phyloP scores from a whole-genome alignment of 2,329 filamentous ascomycete genomes.

The Microcyclosporella mali region DNA sequence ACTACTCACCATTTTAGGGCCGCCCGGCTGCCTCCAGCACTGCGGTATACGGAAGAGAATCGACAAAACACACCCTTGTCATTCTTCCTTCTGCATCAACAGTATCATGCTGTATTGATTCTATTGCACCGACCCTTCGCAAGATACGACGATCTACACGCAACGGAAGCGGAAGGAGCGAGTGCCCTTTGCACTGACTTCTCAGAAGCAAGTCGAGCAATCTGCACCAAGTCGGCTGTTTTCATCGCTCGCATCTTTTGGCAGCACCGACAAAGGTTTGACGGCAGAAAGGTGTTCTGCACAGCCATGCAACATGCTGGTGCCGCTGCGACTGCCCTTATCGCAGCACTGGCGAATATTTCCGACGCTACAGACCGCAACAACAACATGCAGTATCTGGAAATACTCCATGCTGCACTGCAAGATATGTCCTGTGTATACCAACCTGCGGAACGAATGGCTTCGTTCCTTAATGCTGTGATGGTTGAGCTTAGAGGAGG shows the following conservation, averaged over 20 bases:
- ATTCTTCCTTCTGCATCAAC: constrained; percentile 24
- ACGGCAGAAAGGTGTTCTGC: constrained; percentile 22
- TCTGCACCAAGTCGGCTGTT: constrained; percentile 24
- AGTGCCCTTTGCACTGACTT: constrained; percentile 23
- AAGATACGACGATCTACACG: constrained; percentile 17
- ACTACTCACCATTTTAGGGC: background rate
- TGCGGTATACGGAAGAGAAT: constrained; percentile 24
- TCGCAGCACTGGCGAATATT: constrained; percentile 23
- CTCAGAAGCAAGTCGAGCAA: constrained; percentile 20
- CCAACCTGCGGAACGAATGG: constrained; percentile 22
- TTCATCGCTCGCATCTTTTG: constrained; percentile 22
- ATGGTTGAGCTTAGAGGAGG: constrained; percentile 22
- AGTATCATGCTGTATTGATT: constrained; percentile 22
- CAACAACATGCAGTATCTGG: constrained; percentile 24
- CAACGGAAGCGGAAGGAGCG: constrained; percentile 13
- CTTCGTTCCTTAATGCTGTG: constrained; percentile 20
- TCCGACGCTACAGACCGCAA: constrained; percentile 19
- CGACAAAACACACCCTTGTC: constrained; percentile 18
- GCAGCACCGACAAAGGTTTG: constrained; percentile 23
- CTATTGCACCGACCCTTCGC: constrained; percentile 24
- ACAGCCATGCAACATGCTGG: constrained; percentile 25
- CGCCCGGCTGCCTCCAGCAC: constrained; percentile 16
- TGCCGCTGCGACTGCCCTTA: constrained; percentile 21
- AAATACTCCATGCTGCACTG: constrained; percentile 21
- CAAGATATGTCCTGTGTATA: constrained; percentile 22